These are phyloP conservation scores for Penicillium waksmanii DNA, from an alignment of 495 filamentous ascomycete species.

Conservation along the genomic window DNA sequence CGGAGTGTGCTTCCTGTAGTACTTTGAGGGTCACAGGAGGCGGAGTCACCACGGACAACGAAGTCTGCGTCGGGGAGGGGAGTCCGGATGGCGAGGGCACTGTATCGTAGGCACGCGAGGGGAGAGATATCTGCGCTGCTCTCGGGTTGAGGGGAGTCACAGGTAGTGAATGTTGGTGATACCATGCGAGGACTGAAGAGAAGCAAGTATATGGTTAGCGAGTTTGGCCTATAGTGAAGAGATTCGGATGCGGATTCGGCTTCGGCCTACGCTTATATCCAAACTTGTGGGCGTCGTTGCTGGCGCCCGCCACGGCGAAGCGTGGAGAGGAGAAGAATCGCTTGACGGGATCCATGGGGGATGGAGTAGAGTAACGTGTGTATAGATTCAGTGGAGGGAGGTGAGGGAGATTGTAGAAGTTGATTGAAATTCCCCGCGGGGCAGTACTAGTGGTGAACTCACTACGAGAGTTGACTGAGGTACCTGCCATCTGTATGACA, in stretches of 20 bases:
- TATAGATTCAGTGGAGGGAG: conserved; percentile 8
- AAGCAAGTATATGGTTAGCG: background rate
- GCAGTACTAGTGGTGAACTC: background rate
- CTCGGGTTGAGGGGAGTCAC: conserved; percentile 84
- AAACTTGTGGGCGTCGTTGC: conserved; percentile 79
- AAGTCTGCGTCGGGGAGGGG: conserved; percentile 66
- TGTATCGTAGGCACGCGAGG: conserved; percentile 60
- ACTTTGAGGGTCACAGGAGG: conserved; percentile 68
- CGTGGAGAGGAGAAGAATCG: conserved; percentile 80
- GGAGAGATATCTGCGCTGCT: conserved; percentile 59
- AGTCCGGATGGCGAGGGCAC: conserved; percentile 67
- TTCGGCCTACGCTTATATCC: conserved; percentile 81
- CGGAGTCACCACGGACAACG: conserved; percentile 85
- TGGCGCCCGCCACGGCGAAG: conserved; percentile 92
- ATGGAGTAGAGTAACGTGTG: conserved; percentile 1
- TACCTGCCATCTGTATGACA: background rate
- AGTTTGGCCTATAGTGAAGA: background rate
- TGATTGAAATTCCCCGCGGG: background rate
- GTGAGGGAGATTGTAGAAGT: background rate
- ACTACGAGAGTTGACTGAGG: background rate
- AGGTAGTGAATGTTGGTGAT: conserved; percentile 72
- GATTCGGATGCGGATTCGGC: background rate
- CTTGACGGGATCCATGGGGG: conserved; percentile 58
- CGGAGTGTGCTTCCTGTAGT: conserved; percentile 76
- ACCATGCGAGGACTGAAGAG: conserved; percentile 83